Evolutionary conservation across 1,284 basidiomycete species (phyloP).

Genomic region (Omphalotus olearius): DNA sequence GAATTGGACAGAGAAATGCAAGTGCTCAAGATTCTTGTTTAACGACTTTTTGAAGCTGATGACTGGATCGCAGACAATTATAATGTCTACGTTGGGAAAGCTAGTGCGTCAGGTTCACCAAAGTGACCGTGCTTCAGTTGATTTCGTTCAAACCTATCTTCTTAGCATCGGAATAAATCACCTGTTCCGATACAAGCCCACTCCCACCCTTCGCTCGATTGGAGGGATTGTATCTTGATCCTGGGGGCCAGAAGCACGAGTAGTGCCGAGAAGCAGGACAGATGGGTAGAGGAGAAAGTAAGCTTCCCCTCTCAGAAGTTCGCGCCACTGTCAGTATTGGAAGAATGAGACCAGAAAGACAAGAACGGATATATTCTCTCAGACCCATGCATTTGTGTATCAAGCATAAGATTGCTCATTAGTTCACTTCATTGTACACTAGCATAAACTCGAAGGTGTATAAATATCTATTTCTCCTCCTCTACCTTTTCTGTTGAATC

Average conservation of each 20-base stretch:
- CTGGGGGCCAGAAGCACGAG: too few relatives aligned
- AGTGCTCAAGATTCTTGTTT: background rate
- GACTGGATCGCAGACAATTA: slow-evolving; percentile 9
- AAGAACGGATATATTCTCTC: background rate
- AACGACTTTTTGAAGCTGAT: background rate
- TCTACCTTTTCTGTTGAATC: too few relatives aligned
- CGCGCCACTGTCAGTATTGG: background rate
- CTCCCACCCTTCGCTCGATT: too few relatives aligned
- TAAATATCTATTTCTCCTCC: too few relatives aligned
- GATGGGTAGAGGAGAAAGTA: too few relatives aligned
- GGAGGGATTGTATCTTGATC: too few relatives aligned
- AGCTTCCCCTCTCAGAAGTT: too few relatives aligned
- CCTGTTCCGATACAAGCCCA: too few relatives aligned
- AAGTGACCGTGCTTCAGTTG: background rate
- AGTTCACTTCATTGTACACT: too few relatives aligned
- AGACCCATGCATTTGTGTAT: background rate
- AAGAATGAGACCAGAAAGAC: background rate
- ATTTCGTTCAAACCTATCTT: background rate
- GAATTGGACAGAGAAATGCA: slow-evolving; percentile 5
- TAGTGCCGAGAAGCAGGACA: too few relatives aligned
- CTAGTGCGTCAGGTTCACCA: background rate
- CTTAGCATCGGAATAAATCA: background rate
- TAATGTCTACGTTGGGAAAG: slow-evolving; percentile 13
- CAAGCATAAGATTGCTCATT: background rate
- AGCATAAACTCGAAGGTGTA: too few relatives aligned